These are phyloP conservation scores for Asterochloris sp. DNA, from an alignment of 139 green algal genomes.

Conservation along the genomic window DNA sequence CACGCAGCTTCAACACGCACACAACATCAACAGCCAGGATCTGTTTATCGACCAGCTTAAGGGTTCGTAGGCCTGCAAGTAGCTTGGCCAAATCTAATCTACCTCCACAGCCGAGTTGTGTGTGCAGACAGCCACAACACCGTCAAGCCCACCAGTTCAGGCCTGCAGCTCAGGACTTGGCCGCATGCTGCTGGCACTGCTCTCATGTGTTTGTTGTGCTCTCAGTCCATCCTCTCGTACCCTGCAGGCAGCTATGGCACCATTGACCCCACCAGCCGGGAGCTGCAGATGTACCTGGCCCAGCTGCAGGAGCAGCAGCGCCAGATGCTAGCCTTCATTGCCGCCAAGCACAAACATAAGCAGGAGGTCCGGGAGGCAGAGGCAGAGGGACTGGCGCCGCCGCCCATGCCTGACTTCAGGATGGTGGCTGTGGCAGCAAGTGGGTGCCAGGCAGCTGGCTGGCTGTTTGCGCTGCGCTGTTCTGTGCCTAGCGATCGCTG, in stretches of 20 bases:
- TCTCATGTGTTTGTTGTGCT: background rate
- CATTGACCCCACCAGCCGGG: background rate
- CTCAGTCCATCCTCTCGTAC: slow-evolving; percentile 18
- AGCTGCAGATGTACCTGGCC: slow-evolving; percentile 7
- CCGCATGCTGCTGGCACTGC: no score
- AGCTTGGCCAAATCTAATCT: background rate
- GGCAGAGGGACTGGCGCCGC: background rate
- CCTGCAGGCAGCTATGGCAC: slow-evolving; percentile 30
- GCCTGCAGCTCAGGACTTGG: background rate
- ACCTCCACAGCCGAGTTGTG: background rate
- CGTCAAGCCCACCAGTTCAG: background rate
- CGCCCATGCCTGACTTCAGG: background rate
- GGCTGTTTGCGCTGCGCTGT: no score
- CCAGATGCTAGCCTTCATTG: slow-evolving; percentile 9
- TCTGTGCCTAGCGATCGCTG: no score
- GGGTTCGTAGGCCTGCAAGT: background rate
- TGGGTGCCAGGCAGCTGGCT: no score
- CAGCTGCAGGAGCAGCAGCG: slow-evolving; percentile 15
- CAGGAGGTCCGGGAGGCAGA: background rate
- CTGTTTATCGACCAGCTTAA: no score
- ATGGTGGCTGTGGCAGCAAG: no score
- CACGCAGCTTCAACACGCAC: no score
- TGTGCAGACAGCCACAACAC: background rate
- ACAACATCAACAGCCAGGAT: no score
- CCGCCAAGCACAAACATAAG: background rate